Evolutionary conservation across 169 alveolate genomes (phyloP), one percentile per base, ranked within the genome.

Genomic region (Plasmodium malariae): DNA sequence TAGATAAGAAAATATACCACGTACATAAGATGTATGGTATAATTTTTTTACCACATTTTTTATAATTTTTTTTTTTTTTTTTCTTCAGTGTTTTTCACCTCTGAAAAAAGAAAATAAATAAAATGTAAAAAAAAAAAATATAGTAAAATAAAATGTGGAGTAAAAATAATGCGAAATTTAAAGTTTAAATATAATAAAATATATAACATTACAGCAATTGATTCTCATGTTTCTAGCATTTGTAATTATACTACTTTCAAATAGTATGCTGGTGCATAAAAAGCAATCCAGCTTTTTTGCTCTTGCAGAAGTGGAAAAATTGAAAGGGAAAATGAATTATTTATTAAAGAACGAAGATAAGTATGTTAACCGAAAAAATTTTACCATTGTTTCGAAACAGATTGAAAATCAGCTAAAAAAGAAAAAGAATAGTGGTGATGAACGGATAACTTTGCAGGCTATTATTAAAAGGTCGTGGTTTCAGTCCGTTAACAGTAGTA

Each of bases 281-380:
- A 57, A 26, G 5, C 36, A 28, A 57, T 26, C 48, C 9, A n/a
- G 45, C 4, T 9, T 12, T 6, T 43, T n/a, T 30, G 54, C 19
- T 24, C 32, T 55, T 34, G 70, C 32, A 55, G 72, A 43, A 21
- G 28, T 40, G 26, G 55, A 36, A n/a, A 55, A 28, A 24, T 55
- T 57, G 26, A 19, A 73, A 45, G 32, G n/a, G 55, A 73, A 73
- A 73, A 73, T 73, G 87, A 73, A 26, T 62, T 55, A 34, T 34
- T 57, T 73, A 45, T 40, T 73, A 7, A 73, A 73, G 55, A 73
- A 73, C 36, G 87, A 73, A 54, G 87, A 73, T 73, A 55, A 32
- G 72, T 73, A 73, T 37, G 28, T 73, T 73, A 30, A 43, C 51
- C 74, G 89, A n/a, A 43, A 76, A 14, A 76, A 76, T 67, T 34